A percentile compares a stretch with the other conserved stretches of the same genome.
phyloP scores from a whole-genome alignment of 2,329 filamentous ascomycete genomes.

The Chaetomium strumarium region DNA sequence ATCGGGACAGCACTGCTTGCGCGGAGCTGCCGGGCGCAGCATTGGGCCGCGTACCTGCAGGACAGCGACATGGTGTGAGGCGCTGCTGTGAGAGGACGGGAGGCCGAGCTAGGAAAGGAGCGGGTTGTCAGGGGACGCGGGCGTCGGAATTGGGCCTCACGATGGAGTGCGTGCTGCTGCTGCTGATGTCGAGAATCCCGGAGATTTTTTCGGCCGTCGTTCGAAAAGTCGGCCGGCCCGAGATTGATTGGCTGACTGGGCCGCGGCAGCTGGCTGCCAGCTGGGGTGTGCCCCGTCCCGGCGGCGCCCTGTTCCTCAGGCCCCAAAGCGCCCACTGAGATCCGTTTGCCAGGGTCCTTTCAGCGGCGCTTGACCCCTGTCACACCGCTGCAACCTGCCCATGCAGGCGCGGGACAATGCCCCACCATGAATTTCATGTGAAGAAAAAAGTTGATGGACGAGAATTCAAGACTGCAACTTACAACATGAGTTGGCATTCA shows the following conservation, averaged over 20 bases:
- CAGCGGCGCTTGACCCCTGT: slow-evolving; percentile 1
- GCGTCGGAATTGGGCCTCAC: slow-evolving; percentile 14
- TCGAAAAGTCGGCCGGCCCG: slow-evolving; percentile 22
- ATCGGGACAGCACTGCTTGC: slow-evolving; percentile 34
- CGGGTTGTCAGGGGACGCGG: slow-evolving; percentile 9
- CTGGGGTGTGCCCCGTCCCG: neutral
- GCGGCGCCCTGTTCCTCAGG: too few relatives aligned
- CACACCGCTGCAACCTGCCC: slow-evolving; percentile 1
- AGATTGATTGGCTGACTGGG: slow-evolving; percentile 17
- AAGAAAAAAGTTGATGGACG: slow-evolving; percentile 33
- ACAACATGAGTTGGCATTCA: slow-evolving; percentile 5
- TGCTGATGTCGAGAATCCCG: slow-evolving; percentile 18
- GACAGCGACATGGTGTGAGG: slow-evolving; percentile 53
- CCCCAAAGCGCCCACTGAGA: neutral
- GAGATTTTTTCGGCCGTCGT: slow-evolving; percentile 25
- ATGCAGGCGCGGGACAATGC: slow-evolving; percentile 12
- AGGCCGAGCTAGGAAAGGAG: slow-evolving; percentile 14
- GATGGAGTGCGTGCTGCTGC: slow-evolving; percentile 15
- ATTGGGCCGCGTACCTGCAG: slow-evolving; percentile 58
- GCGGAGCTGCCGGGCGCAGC: slow-evolving; percentile 58
- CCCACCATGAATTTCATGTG: slow-evolving; percentile 19
- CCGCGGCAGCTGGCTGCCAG: neutral
- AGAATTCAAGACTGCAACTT: slow-evolving; percentile 8
- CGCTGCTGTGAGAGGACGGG: slow-evolving; percentile 8
- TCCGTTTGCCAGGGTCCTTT: slow-evolving; percentile 1